phyloP scores from a whole-genome alignment of 106 monocot genomes.

The Dendrobium huoshanense region DNA sequence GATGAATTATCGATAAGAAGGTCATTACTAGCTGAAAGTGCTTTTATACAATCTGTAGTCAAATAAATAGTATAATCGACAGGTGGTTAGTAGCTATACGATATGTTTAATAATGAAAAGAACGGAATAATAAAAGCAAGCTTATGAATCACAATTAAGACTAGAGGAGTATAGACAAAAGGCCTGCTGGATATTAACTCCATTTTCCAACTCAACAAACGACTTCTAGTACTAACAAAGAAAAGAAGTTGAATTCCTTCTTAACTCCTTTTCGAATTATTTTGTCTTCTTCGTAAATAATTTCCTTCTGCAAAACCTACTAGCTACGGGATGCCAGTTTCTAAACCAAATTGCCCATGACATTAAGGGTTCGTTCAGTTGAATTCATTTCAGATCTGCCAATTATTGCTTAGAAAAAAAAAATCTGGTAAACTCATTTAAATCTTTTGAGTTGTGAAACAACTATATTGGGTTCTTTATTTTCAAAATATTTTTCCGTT shows the following conservation, averaged over 20 bases:
- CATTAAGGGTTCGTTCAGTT: too few species aligned
- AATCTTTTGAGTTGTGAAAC: too few species aligned
- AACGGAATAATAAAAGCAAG: too few species aligned
- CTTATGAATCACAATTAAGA: neutral
- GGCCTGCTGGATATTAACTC: neutral
- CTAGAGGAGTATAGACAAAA: neutral
- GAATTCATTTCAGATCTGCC: too few species aligned
- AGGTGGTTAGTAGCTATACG: neutral
- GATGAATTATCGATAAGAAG: constrained; percentile 17
- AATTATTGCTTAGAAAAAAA: too few species aligned
- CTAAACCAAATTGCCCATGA: too few species aligned
- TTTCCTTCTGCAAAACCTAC: neutral
- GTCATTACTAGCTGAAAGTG: constrained; percentile 21
- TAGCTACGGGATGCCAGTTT: too few species aligned
- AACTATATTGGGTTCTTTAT: too few species aligned
- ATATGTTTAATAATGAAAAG: neutral
- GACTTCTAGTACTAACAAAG: neutral
- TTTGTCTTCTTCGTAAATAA: neutral
- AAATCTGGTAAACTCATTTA: too few species aligned
- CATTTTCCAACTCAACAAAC: neutral
- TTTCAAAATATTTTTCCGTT: too few species aligned
- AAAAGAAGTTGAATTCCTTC: neutral
- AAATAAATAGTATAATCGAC: neutral
- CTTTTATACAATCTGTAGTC: constrained; percentile 17
- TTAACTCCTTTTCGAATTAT: neutral